Evolutionary conservation across 2,329 filamentous ascomycete genomes (phyloP), one percentile per base, ranked within the genome.

Genomic region (Orbilia brochopaga): DNA sequence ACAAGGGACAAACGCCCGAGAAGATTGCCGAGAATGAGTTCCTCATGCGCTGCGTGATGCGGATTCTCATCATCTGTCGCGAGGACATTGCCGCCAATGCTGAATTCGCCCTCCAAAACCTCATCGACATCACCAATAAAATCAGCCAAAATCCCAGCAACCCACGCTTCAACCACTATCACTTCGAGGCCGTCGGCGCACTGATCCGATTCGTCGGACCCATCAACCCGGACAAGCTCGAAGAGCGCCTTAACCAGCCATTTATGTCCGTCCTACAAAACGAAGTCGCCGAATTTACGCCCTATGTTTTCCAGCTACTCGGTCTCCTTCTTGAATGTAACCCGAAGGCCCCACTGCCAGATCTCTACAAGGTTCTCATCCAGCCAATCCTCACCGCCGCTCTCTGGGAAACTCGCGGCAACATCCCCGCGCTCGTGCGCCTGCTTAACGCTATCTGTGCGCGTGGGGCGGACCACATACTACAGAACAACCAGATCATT

Each of bases 11-110:
- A 2, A 88, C 90, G 10, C 89, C 95, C 0, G 87, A 93, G 74
- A 99, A 97, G 83, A 87, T 99, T 73, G 94, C 99, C 78, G 94
- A 99, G 80, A 99, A 99, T 78, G 94, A 99, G 79, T 99, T 97
- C 79, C 80, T 99, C 78, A 97, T 99, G 92, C 90, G 92, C 77
- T 99, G 94, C 77, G 91, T 97, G 64, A 99, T 99, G 94, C 87
- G 94, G 76, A 93, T 99, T 11, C 83, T 99, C 72, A 92, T 99
- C 75, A 92, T 97, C 74, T 90, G 97, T 79, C 90, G 89, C 78
- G 92, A 96, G 53, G 90, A 87, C 27, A 86, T 93, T 13, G 81
- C 88, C 1, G 84, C 87, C 0, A 87, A 94, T 54, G 84, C 89
- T 4, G 91, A 96, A 75, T 85, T 85, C 75, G 86, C 96, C n/a